phyloP scores from a whole-genome alignment of 2,329 filamentous ascomycete species.

The Chrysoporthe puriensis region DNA sequence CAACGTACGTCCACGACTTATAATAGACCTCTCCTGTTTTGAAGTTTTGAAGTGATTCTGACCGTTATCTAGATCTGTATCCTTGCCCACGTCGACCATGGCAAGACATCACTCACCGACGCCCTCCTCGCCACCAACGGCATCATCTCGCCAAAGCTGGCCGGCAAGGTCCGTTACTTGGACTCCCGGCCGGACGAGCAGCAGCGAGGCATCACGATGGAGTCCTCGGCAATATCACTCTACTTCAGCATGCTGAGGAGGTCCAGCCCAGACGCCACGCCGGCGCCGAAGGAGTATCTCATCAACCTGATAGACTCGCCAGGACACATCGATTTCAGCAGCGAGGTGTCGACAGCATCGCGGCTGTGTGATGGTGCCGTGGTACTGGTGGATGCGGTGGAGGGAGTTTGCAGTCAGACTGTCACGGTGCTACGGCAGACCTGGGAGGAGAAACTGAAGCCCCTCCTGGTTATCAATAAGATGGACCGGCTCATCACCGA shows the following conservation, averaged over 20 bases:
- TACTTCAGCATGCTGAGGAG: constrained; percentile 91
- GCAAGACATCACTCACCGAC: constrained; percentile 96
- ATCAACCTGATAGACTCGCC: constrained; percentile 98
- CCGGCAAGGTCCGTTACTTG: constrained; percentile 96
- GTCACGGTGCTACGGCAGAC: constrained; percentile 94
- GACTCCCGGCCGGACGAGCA: constrained; percentile 97
- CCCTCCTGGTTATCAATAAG: constrained; percentile 95
- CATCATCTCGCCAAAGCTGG: constrained; percentile 97
- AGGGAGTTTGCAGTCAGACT: constrained; percentile 97
- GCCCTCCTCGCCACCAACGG: constrained; percentile 97
- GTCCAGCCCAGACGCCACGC: constrained; percentile 66
- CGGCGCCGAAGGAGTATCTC: constrained; percentile 84
- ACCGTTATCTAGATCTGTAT: constrained; percentile 72
- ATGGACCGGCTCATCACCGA: constrained; percentile 95
- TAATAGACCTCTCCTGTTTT: constrained; percentile 24
- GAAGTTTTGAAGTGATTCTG: constrained; percentile 37
- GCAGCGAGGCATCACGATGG: constrained; percentile 97
- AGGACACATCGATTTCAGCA: constrained; percentile 98
- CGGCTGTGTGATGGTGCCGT: constrained; percentile 92
- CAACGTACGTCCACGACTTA: constrained; percentile 67
- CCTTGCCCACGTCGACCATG: constrained; percentile 95
- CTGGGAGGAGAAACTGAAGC: constrained; percentile 95
- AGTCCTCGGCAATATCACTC: constrained; percentile 95
- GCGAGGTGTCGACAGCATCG: constrained; percentile 94
- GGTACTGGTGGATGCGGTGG: constrained; percentile 93